phyloP scores from a whole-genome alignment of 2,329 filamentous ascomycete species.

The Mycosphaerelloides madeirae region DNA sequence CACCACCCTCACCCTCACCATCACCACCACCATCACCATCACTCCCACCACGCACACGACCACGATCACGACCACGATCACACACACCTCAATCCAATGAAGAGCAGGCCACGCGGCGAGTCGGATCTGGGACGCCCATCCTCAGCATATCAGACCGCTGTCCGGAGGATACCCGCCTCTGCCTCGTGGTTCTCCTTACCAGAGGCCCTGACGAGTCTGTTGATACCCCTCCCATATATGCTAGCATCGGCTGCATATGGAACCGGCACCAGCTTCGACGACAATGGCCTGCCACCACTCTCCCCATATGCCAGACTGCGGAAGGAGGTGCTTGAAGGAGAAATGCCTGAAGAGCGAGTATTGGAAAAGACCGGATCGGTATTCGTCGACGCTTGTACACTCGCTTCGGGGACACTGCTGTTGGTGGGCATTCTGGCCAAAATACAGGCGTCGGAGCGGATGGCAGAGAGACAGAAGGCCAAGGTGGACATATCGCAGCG shows the following conservation, averaged over 20 bases:
- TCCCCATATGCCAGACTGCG: conserved; percentile 29
- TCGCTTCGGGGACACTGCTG: conserved; percentile 45
- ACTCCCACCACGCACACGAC: conserved; percentile 28
- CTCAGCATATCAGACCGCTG: conserved; percentile 17
- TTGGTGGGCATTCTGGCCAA: conserved; percentile 40
- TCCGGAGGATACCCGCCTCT: conserved; percentile 17
- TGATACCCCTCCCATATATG: conserved; percentile 48
- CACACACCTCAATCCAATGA: conserved; percentile 22
- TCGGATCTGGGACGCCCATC: conserved; percentile 41
- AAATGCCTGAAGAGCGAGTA: conserved; percentile 7
- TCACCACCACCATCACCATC: conserved; percentile 3
- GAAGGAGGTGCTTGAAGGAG: conserved; percentile 21
- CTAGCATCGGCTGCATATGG: conserved; percentile 45
- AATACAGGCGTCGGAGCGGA: conserved; percentile 25
- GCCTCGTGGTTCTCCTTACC: conserved; percentile 35
- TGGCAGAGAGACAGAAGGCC: conserved; percentile 30
- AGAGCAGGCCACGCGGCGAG: conserved; percentile 40
- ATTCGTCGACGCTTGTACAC: conserved; percentile 41
- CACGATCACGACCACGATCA: conserved; percentile 20
- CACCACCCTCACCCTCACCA: conserved; percentile 9
- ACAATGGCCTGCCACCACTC: conserved; percentile 25
- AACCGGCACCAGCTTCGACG: conserved; percentile 18
- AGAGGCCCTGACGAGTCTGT: conserved; percentile 47
- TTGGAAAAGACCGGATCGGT: conserved; percentile 21
- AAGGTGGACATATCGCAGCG: conserved; percentile 13